Percentiles rank a stretch among this genome's conserved stretches.
Conservation (phyloP, 441 rosid species). For the Arabidopsis hybrid region DNA sequence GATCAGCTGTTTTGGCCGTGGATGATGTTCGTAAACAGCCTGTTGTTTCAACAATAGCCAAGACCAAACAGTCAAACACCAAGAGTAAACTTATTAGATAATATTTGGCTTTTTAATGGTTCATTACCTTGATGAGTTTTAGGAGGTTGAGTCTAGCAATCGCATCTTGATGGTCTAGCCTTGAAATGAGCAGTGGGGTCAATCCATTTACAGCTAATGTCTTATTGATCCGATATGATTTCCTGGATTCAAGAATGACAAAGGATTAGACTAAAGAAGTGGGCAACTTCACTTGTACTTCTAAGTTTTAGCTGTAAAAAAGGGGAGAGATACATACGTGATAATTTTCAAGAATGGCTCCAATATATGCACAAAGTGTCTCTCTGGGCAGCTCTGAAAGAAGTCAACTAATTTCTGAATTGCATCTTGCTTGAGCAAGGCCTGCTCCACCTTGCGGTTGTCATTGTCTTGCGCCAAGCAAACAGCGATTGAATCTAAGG, state of each 20-base stretch:
- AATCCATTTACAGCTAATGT: slow-evolving; percentile 96
- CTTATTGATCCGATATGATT: slow-evolving; percentile 91
- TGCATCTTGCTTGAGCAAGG: slow-evolving; percentile 87
- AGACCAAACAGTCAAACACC: slow-evolving; percentile 28
- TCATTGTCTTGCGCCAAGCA: slow-evolving; percentile 99
- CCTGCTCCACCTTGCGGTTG: slow-evolving; percentile 90
- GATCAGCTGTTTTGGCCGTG: slow-evolving; percentile 96
- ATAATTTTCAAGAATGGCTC: slow-evolving; percentile 98
- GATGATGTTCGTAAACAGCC: slow-evolving; percentile 99
- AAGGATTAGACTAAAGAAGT: slow-evolving; percentile 7
- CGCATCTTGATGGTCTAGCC: slow-evolving; percentile 98
- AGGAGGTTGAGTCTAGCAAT: slow-evolving; percentile 96
- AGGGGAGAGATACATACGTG: slow-evolving; percentile 52
- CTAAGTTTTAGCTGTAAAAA: neutral
- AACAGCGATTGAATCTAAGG: slow-evolving; percentile 97
- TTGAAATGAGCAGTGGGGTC: slow-evolving; percentile 86
- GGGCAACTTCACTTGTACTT: neutral
- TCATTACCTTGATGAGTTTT: slow-evolving; percentile 85
- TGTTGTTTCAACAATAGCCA: slow-evolving; percentile 40
- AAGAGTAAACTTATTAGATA: neutral
- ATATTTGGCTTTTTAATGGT: slow-evolving; percentile 8
- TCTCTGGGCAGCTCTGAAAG: slow-evolving; percentile 95
- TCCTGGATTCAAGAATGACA: slow-evolving; percentile 59
- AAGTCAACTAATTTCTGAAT: slow-evolving; percentile 87
- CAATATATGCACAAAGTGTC: slow-evolving; percentile 93